Percentiles rank a stretch among this genome's conserved stretches.
These are phyloP conservation scores for Talaromyces stipitatus DNA, from an alignment of 495 filamentous ascomycete genomes.

Conservation along the genomic window DNA sequence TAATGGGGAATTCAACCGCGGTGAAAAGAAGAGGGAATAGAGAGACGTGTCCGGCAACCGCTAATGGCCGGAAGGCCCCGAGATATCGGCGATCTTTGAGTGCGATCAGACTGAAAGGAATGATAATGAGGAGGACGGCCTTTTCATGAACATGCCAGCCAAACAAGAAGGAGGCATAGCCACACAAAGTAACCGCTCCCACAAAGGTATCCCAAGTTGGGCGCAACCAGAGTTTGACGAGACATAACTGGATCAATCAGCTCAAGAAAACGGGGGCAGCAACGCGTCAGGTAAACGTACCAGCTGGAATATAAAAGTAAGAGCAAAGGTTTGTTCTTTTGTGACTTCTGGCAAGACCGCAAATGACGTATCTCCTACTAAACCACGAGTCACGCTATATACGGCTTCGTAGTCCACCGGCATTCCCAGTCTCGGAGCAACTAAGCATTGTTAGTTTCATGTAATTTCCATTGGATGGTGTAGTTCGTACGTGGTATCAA, in stretches of 20 bases:
- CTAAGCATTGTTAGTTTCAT: slow-evolving; percentile 24
- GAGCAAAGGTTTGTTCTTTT: slow-evolving; percentile 66
- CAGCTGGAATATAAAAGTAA: slow-evolving; percentile 78
- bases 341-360: slow-evolving; percentile 84
- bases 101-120: slow-evolving; percentile 91
- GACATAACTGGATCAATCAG: slow-evolving; percentile 43
- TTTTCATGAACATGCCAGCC: slow-evolving; percentile 99
- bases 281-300: slow-evolving; percentile 31
- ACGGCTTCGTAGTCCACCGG: slow-evolving; percentile 64
- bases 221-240: slow-evolving; percentile 72
- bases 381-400: slow-evolving; percentile 81
- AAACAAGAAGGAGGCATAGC: slow-evolving; percentile 93
- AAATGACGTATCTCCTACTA: slow-evolving; percentile 93
- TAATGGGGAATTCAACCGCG: slow-evolving; percentile 82
- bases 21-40: slow-evolving; percentile 94
- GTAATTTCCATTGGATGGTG: background rate
- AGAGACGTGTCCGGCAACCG: slow-evolving; percentile 89
- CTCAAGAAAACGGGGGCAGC: background rate
- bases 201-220: slow-evolving; percentile 86
- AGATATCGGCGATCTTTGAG: slow-evolving; percentile 88
- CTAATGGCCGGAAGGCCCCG: slow-evolving; percentile 83
- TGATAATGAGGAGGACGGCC: slow-evolving; percentile 86
- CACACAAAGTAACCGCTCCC: slow-evolving; percentile 86
- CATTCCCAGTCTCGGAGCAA: slow-evolving; percentile 73
- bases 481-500: slow-evolving; percentile 63